Conservation (phyloP, 2,329 filamentous ascomycete species). For the Cordyceps fumosorosea region DNA sequence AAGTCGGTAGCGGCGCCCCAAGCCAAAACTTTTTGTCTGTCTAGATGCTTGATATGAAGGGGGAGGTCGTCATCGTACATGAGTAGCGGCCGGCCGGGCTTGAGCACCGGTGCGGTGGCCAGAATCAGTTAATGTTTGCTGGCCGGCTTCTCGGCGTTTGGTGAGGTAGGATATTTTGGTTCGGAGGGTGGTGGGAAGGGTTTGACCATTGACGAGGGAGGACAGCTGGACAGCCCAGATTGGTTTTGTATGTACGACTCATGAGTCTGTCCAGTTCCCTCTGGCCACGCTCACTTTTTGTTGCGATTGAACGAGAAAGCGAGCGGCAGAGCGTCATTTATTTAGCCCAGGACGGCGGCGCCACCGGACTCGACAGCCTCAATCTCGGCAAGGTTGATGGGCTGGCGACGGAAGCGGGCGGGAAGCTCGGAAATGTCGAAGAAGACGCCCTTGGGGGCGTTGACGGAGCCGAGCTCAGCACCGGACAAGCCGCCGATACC, state of each 20-base stretch:
- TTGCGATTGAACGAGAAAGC: not conserved
- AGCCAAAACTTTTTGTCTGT: constrained; percentile 10
- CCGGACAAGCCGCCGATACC: constrained; percentile 59
- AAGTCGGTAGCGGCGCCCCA: constrained; percentile 7
- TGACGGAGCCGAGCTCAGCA: constrained; percentile 63
- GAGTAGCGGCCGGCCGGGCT: not conserved
- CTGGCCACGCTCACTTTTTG: not conserved
- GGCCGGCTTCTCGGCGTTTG: not conserved
- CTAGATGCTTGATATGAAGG: not conserved
- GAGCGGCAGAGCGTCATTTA: not conserved
- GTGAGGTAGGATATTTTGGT: not conserved
- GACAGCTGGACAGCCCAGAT: not conserved
- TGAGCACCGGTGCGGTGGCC: not conserved
- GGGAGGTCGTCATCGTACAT: constrained; percentile 6
- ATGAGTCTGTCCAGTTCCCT: not conserved
- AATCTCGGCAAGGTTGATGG: constrained; percentile 77
- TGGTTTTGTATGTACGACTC: constrained; percentile 5
- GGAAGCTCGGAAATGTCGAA: constrained; percentile 91
- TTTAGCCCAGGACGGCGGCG: constrained; percentile 51
- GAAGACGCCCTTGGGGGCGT: constrained; percentile 64
- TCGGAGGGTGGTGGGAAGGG: not conserved
- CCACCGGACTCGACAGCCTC: constrained; percentile 93
- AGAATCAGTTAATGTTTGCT: not conserved
- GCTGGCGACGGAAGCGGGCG: constrained; percentile 67
- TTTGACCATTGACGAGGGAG: not conserved